phyloP scores from a whole-genome alignment of 1,139 yeast genomes.

The Groenewaldozyma sp. region DNA sequence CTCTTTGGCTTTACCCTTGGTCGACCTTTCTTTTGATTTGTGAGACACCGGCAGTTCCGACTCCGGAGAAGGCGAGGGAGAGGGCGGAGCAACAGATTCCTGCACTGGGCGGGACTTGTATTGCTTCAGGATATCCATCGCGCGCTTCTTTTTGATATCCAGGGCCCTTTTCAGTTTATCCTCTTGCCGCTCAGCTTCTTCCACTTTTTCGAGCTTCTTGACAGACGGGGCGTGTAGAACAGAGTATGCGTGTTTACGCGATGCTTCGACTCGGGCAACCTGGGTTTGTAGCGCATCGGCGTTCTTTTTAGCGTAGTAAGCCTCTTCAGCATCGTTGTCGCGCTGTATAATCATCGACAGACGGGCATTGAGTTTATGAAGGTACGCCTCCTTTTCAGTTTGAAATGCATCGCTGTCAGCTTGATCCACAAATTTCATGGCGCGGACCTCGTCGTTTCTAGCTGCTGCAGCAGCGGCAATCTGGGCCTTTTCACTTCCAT shows the following conservation, averaged over 20 bases:
- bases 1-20: conserved; percentile 4
- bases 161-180: conserved; percentile 11
- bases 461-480: conserved; percentile 9
- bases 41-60: conserved; percentile 5
- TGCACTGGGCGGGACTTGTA: too few species aligned
- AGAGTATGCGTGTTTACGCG: conserved; percentile 19
- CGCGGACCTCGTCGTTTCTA: conserved; percentile 7
- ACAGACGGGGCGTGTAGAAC: conserved; percentile 20
- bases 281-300: conserved; percentile 13
- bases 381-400: conserved; percentile 19
- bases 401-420: conserved; percentile 13
- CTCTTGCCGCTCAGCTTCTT: conserved; percentile 16
- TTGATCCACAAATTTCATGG: conserved; percentile 12
- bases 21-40: conserved; percentile 1
- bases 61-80: conserved; percentile 6
- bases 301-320: conserved; percentile 8
- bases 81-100: conserved; percentile 13
- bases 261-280: conserved; percentile 14
- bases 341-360: conserved; percentile 10
- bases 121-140: conserved; percentile 8
- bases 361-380: conserved; percentile 13
- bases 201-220: conserved; percentile 17
- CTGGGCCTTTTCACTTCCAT: conserved; percentile 10
- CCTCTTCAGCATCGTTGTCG: conserved; percentile 11
- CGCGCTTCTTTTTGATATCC: conserved; percentile 13